Evolutionary conservation across 495 filamentous ascomycete genomes (phyloP).

Genomic region (Penicillium herquei): DNA sequence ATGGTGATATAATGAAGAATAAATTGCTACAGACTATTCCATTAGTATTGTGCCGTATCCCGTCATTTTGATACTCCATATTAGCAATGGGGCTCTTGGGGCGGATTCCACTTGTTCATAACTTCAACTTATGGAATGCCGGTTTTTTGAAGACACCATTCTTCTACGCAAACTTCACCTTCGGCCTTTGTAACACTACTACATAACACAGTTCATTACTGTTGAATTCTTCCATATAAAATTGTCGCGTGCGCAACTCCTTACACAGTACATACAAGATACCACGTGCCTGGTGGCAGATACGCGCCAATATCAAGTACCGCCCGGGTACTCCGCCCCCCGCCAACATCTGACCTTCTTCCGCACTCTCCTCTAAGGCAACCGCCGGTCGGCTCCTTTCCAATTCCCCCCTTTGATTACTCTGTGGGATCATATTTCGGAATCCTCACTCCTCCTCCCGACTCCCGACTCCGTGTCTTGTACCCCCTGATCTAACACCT

Average conservation of each 20-base stretch:
- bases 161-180: no score
- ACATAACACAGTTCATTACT: no score
- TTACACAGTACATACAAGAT: slow-evolving; percentile 17
- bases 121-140: background rate
- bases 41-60: no score
- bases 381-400: slow-evolving; percentile 29
- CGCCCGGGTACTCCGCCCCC: slow-evolving; percentile 18
- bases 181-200: no score
- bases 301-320: slow-evolving; percentile 16
- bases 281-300: slow-evolving; percentile 24
- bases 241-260: slow-evolving; percentile 4
- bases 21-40: no score
- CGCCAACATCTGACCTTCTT: slow-evolving; percentile 13
- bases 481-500: background rate
- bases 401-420: slow-evolving; percentile 2
- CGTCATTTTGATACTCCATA: background rate
- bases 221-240: background rate
- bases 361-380: slow-evolving; percentile 22
- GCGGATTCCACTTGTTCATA: background rate
- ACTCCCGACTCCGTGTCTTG: slow-evolving; percentile 2
- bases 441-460: background rate
- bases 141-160: no score
- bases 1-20: no score
- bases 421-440: background rate
- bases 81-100: background rate